Percentiles rank a stretch among this genome's conserved stretches.
Conservation (phyloP, 202 grass and related monocot species). For the Carex sylvatica region DNA sequence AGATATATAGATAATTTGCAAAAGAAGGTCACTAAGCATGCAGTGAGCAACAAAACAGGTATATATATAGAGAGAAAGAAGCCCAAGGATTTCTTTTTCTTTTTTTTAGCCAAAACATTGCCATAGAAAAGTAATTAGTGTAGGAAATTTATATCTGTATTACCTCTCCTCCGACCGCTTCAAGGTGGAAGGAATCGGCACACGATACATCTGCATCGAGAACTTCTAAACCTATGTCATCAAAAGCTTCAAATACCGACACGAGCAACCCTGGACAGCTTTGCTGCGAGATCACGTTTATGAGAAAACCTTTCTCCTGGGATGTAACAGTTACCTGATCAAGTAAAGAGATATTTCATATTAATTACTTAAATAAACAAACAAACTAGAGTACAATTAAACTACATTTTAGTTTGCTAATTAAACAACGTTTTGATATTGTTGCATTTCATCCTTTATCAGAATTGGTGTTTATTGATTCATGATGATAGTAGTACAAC, state of each 20-base stretch:
- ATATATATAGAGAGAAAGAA: not conserved
- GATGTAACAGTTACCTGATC: slow-evolving; percentile 57
- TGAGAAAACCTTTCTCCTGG: slow-evolving; percentile 60
- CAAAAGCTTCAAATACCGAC: slow-evolving; percentile 62
- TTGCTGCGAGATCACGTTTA: slow-evolving; percentile 65
- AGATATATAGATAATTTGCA: too few species aligned
- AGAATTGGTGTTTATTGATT: not conserved
- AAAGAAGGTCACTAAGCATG: not conserved
- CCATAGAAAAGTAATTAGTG: not conserved
- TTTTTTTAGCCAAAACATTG: not conserved
- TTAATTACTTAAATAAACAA: not conserved
- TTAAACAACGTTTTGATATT: not conserved
- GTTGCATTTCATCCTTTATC: not conserved
- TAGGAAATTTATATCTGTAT: not conserved
- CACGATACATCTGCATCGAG: slow-evolving; percentile 57
- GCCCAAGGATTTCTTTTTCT: not conserved
- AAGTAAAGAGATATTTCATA: not conserved
- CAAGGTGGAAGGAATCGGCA: slow-evolving; percentile 56
- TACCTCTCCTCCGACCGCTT: slow-evolving; percentile 69
- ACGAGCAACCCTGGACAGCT: slow-evolving; percentile 51
- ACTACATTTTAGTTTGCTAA: not conserved
- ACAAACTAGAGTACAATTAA: not conserved
- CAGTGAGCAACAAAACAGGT: not conserved
- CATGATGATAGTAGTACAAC: not conserved
- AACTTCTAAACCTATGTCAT: slow-evolving; percentile 67